Percentiles rank a stretch among this genome's conserved stretches.
phyloP scores from a whole-genome alignment of 2,329 filamentous ascomycete genomes.

The Calonectria naviculata region DNA sequence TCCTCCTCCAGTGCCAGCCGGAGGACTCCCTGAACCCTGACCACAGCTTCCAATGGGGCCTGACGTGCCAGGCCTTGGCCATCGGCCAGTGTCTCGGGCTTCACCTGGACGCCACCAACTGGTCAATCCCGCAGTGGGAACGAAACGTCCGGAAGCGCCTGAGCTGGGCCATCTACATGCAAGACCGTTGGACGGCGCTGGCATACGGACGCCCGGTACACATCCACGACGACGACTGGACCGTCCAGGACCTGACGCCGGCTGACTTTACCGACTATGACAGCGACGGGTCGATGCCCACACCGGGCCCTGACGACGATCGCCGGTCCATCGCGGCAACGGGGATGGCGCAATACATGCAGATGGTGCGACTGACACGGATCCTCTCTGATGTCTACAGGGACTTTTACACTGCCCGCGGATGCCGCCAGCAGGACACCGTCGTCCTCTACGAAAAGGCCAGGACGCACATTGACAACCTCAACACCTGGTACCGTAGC shows the following conservation, averaged over 20 bases:
- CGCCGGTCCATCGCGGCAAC: constrained; percentile 48
- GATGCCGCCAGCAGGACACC: constrained; percentile 44
- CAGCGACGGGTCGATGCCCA: constrained; percentile 22
- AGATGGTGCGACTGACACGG: constrained; percentile 58
- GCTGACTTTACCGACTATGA: constrained; percentile 48
- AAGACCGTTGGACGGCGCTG: constrained; percentile 64
- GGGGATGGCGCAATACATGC: constrained; percentile 54
- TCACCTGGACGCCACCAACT: constrained; percentile 65
- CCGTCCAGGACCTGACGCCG: constrained; percentile 37
- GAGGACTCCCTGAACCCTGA: constrained; percentile 49
- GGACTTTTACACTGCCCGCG: constrained; percentile 53
- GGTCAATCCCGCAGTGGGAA: constrained; percentile 69
- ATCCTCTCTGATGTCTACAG: constrained; percentile 60
- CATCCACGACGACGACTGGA: constrained; percentile 46
- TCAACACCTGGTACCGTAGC: constrained; percentile 59
- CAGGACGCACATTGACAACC: constrained; percentile 57
- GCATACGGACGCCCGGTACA: constrained; percentile 43
- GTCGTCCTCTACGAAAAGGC: constrained; percentile 56
- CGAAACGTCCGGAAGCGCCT: constrained; percentile 65
- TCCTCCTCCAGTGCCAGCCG: constrained; percentile 43
- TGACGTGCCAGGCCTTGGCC: constrained; percentile 59
- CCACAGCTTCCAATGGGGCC: constrained; percentile 47
- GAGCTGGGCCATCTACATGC: constrained; percentile 70
- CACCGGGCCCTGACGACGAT: constrained; percentile 38
- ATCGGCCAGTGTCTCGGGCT: constrained; percentile 64